Conservation (phyloP, 306 rosid species). For the Echinosophora koreensis region DNA sequence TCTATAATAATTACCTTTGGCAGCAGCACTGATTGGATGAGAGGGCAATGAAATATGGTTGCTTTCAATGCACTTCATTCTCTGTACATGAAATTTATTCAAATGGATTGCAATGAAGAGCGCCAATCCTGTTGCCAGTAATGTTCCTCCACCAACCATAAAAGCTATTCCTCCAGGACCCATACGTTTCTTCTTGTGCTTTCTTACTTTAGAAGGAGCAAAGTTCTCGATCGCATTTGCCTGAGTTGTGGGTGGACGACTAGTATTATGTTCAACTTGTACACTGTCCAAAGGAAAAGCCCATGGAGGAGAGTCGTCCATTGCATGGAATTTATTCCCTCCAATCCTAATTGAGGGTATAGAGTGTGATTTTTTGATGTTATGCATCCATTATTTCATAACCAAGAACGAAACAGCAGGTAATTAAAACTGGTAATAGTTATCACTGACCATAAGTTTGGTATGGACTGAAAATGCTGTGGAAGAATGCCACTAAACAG, state of each 20-base stretch:
- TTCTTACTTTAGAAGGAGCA: slow-evolving; percentile 49
- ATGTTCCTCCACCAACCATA: slow-evolving; percentile 72
- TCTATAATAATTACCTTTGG: slow-evolving; percentile 56
- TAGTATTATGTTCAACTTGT: slow-evolving; percentile 59
- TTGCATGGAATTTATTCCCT: slow-evolving; percentile 71
- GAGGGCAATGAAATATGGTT: slow-evolving; percentile 51
- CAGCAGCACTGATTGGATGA: slow-evolving; percentile 52
- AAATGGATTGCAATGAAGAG: slow-evolving; percentile 61
- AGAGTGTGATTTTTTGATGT: slow-evolving; percentile 36
- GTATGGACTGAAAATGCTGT: slow-evolving; percentile 72
- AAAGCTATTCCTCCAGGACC: slow-evolving; percentile 82
- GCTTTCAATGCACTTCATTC: slow-evolving; percentile 51
- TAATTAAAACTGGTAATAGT: slow-evolving; percentile 19
- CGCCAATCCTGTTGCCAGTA: slow-evolving; percentile 68
- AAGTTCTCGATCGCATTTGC: slow-evolving; percentile 80
- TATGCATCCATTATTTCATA: slow-evolving; percentile 9
- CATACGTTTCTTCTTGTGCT: slow-evolving; percentile 63
- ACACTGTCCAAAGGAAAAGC: slow-evolving; percentile 67
- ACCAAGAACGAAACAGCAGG: slow-evolving; percentile 18
- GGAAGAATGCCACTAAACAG: slow-evolving; percentile 91
- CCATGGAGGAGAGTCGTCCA: slow-evolving; percentile 82
- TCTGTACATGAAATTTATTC: slow-evolving; percentile 52
- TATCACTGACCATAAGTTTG: slow-evolving; percentile 78
- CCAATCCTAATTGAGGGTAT: slow-evolving; percentile 68
- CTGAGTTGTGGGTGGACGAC: slow-evolving; percentile 72